Evolutionary conservation across 2,329 filamentous ascomycete species (phyloP), one percentile per base, ranked within the genome.

Genomic region (Fusarium euwallaceae): DNA sequence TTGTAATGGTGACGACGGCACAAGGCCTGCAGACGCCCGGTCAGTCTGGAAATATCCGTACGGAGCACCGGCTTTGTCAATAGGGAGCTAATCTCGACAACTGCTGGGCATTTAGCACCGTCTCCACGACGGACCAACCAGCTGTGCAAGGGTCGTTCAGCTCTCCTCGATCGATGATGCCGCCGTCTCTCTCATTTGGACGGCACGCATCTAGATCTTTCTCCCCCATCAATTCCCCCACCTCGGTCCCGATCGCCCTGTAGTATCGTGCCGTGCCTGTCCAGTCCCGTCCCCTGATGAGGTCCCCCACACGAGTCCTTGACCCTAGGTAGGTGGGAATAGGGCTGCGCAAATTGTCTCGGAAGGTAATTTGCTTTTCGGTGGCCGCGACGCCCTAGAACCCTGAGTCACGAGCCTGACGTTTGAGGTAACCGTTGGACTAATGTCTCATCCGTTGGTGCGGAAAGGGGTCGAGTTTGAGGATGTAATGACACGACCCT

Each of bases 291-390:
- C 51, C 51, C 62, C 45, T 36, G 20, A 36, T 36, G 29, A 48
- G 45, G 51, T 39, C 53, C 56, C 59, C 53, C 56, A 55, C 66
- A 68, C 58, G 53, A 37, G 37, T 41, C 41, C 20, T 34, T 58
- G 61, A n/a, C 65, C 60, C 61, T 34, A 59, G 27, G 45, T 34
- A 59, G 43, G 45, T 61, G 14, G n/a, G 56, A 34, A 51, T 60
- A 62, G 34, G 64, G 56, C 58, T 66, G 27, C 45, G 64, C 34
- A 55, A 48, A 29, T 56, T 69, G 74, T 77, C 70, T 78, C 41
- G 60, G 67, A 67, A 69, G 56, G 65, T 41, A 69, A 68, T 76
- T 71, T 75, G 29, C 58, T 66, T 66, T 67, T 66, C 45, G 53
- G 64, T 36, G 41, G 41, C 41, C 65, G 12, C 29, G 41, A 66